Percentiles rank a stretch among this genome's conserved stretches.
Evolutionary conservation across 139 green algal genomes (phyloP).

Genomic region (Closterium sp.): DNA sequence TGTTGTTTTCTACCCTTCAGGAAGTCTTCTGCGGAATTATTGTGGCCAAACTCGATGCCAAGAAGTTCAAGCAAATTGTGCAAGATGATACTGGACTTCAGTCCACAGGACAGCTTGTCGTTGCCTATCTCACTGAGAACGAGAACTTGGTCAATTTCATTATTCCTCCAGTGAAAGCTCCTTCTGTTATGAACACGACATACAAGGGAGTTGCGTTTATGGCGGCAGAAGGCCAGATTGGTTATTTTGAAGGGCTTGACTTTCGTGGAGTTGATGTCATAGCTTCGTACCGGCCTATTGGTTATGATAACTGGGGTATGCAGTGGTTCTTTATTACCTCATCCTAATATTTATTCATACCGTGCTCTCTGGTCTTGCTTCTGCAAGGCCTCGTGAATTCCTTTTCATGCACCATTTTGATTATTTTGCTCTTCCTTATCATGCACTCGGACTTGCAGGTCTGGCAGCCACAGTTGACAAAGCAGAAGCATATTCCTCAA

Average conservation of each 20-base stretch:
- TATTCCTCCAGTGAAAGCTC: background rate
- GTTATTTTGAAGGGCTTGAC: background rate
- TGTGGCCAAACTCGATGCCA: background rate
- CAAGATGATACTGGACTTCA: background rate
- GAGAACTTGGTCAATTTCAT: background rate
- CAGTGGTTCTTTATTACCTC: background rate
- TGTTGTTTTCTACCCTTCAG: background rate
- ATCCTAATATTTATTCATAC: too few species aligned
- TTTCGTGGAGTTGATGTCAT: background rate
- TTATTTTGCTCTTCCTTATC: background rate
- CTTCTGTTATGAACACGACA: background rate
- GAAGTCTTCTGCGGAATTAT: background rate
- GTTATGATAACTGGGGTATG: background rate
- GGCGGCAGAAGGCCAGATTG: background rate
- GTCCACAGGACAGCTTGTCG: background rate
- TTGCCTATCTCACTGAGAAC: background rate
- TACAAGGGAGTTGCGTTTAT: background rate
- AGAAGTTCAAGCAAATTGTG: background rate
- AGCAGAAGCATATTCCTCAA: background rate
- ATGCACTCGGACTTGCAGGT: background rate
- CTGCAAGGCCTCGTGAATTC: too few species aligned
- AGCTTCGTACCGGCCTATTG: background rate
- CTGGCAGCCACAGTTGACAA: background rate
- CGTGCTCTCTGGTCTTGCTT: too few species aligned
- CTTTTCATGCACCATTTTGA: too few species aligned